Base-by-base conservation (phyloP, 768 basidiomycete species). In the Suillus sp. region DNA sequence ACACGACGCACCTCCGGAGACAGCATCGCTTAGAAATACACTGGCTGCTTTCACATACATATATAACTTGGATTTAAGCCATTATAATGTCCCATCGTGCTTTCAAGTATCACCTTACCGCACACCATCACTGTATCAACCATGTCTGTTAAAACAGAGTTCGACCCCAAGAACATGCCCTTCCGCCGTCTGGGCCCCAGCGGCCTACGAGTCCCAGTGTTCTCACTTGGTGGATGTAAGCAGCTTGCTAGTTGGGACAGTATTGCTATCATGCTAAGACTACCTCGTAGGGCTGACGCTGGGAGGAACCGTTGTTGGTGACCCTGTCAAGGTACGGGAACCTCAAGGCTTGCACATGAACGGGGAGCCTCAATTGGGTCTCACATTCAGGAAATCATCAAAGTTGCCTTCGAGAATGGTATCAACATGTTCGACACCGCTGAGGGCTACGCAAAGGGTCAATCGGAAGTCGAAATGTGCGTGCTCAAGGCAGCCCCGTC, bases 401-500 rank as follows among this genome's bases (percentile, higher is more conserved):
- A 82, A 71, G 72, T 78, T 10, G 84, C 84, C 18, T 85, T 79
- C 56, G 84, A 87, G 60, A 72, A 75, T 22, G 84, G 83, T 6
- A 79, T 84, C 72, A 84, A 83, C 70, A 77, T 80, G 73, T 79
- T 84, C 63, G 79, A 84, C 64, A 80, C 76, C 20, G 83, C 83
- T 0, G 82, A 84, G 63, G 71, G 72, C 14, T 83, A 84, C 62
- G 71, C 76, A 53, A 70, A 77, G 57, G 86, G 86, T 20, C 73
- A 76, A 57, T 82, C 81, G 54, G 86, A 87, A 70, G 65, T 72
- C 5, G 85, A 88, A 72, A 83, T 88, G 83, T 81, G 37, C 25
- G 68, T 60, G n/a, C 62, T 59, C 22, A 65, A 22, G 10, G 8
- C 37, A 57, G 25, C 18, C 37, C 30, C 5, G 25, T 42, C 14